A percentile compares a stretch with the other conserved stretches of the same genome.
Conservation (phyloP, 768 basidiomycete species). For the Podaxis sp. region DNA sequence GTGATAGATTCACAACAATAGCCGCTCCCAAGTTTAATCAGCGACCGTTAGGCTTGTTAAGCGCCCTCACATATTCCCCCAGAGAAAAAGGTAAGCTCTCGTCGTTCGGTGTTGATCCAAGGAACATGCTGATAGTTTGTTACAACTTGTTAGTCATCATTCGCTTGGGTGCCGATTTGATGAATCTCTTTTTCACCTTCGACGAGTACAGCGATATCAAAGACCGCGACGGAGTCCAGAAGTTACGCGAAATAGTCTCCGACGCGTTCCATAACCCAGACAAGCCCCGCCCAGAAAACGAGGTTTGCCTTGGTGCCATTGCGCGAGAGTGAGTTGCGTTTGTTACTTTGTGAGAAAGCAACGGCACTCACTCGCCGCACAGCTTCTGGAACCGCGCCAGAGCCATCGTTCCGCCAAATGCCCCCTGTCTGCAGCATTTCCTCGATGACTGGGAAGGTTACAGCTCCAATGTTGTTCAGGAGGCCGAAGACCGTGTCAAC, state of each 20-base stretch:
- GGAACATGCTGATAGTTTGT: not conserved
- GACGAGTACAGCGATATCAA: conserved; percentile 15
- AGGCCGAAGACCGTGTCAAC: conserved; percentile 29
- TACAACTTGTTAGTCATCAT: conserved; percentile 4
- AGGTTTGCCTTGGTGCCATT: conserved; percentile 5
- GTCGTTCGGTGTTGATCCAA: too few relatives aligned
- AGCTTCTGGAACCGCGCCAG: conserved; percentile 14
- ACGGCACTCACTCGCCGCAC: not conserved
- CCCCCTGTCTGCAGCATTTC: conserved; percentile 24
- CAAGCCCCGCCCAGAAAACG: conserved; percentile 2
- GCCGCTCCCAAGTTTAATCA: not conserved
- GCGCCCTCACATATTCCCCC: conserved; percentile 7
- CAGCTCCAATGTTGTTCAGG: conserved; percentile 28
- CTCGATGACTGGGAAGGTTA: conserved; percentile 30
- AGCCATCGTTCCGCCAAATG: not conserved
- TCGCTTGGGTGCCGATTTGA: conserved; percentile 15
- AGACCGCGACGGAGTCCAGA: conserved; percentile 5
- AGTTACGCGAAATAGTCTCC: conserved; percentile 2
- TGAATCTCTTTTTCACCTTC: conserved; percentile 17
- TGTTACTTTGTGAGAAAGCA: not conserved
- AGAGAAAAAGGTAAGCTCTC: conserved; percentile 3
- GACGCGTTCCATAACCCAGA: conserved; percentile 11
- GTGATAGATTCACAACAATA: not conserved
- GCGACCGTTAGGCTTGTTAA: not conserved
- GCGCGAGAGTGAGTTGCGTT: not conserved